Base-by-base conservation (phyloP, 2,329 filamentous ascomycete genomes). In the Blumeria hordei region DNA sequence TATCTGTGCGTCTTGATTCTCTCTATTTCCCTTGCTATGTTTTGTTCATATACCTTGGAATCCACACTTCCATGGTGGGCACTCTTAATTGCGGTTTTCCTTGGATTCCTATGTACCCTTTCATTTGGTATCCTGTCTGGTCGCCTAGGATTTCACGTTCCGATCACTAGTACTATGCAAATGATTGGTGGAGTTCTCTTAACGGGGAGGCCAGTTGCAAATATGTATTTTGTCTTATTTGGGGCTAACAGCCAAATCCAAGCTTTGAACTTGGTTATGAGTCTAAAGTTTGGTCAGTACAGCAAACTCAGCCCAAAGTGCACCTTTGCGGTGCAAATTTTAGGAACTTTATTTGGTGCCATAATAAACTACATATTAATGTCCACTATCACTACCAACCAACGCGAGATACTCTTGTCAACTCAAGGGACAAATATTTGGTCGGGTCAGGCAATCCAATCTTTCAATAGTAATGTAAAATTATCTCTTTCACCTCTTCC, bases 111-210 rank as follows among this genome's bases (percentile, higher is more conserved):
- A 8, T 65, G 69, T 3, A 62, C 69, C 5, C 58, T 71, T 28
- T 28, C 21, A 28, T 28, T 28, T 28, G 21, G 21, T 28, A 28
- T 28, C 21, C 21, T 28, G 21, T 28, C 21, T 28, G 21, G 21
- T 4, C 21, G 21, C 21, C 21, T 28, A 28, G 21, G 21, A 28
- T 28, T 10, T 68, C 63, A 69, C 28, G 69, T 69, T 49, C 67
- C 64, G 57, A 61, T 68, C 28, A 56, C 71, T 56, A 65, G 66
- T 6, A 64, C 70, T 34, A 66, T 69, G 12, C 70, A 74, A 60
- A 69, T 73, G 64, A 62, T 74, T 18, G 71, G 66, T 12, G 72
- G 70, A 3, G 72, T 72, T 54, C 61, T 74, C 39, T 66, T 68
- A 52, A 70, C 67, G n/a, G 64, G 67, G 2, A 58, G 63, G 41